These are phyloP conservation scores for Beta lomatogona DNA, from an alignment of 179 eudicot genomes.

Conservation along the genomic window DNA sequence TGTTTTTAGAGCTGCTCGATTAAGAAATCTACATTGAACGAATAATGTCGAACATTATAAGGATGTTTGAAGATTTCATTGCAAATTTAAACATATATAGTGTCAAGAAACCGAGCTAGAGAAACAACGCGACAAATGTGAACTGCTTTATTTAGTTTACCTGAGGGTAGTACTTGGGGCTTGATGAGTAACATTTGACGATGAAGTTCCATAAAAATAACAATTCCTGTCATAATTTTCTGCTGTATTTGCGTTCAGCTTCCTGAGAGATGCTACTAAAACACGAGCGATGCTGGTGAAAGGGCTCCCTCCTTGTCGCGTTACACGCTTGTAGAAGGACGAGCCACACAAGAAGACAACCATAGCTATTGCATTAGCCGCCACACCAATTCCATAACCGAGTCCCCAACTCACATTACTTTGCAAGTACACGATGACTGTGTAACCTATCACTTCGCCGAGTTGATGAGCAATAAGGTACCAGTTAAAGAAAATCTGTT, in stretches of 20 bases:
- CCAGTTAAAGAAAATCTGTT: conserved; percentile 15
- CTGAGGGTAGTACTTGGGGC: background rate
- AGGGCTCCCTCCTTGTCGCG: background rate
- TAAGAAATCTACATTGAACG: background rate
- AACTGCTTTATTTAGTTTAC: background rate
- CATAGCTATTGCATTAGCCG: conserved; percentile 14
- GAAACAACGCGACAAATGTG: too few species aligned
- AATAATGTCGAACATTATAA: too few species aligned
- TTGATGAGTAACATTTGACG: background rate
- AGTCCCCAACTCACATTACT: conserved; percentile 8
- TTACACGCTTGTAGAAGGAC: conserved; percentile 10
- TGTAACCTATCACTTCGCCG: conserved; percentile 1
- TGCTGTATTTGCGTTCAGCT: background rate
- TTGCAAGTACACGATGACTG: conserved; percentile 4
- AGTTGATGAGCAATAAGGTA: conserved; percentile 12
- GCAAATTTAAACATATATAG: too few species aligned
- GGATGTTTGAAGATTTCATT: too few species aligned
- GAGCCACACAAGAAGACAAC: conserved; percentile 11
- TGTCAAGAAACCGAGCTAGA: too few species aligned
- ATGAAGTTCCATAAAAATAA: background rate
- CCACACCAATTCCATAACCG: conserved; percentile 17
- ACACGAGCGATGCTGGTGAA: background rate
- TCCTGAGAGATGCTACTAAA: background rate
- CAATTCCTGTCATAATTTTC: too few species aligned
- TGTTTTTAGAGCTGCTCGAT: background rate